These are phyloP conservation scores for Ogataea henricii DNA, from an alignment of 805 yeast genomes.

Conservation along the genomic window DNA sequence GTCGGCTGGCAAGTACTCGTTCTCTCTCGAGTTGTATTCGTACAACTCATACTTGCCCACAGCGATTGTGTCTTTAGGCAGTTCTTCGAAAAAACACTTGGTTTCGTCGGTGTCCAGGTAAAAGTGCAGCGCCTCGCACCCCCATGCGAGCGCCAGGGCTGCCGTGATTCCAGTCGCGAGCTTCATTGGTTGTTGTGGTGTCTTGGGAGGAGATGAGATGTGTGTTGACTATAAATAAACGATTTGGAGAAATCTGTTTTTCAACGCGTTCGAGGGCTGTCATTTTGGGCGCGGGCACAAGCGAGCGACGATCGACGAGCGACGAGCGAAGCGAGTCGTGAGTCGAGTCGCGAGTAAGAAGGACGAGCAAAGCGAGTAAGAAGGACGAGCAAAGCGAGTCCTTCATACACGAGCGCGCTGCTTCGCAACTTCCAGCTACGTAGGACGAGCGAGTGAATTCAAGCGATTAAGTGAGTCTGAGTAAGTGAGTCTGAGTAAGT, in stretches of 20 bases:
- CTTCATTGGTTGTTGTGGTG: conserved; percentile 17
- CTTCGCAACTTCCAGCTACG: too few relatives aligned
- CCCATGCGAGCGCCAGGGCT: conserved; percentile 18
- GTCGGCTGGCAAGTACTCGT: conserved; percentile 53
- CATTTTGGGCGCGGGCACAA: neutral
- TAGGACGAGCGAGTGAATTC: too few relatives aligned
- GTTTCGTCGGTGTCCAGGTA: conserved; percentile 75
- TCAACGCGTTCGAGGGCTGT: conserved; percentile 4
- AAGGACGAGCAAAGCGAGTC: too few relatives aligned
- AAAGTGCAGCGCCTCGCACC: conserved; percentile 62
- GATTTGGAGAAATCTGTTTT: neutral
- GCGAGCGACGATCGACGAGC: too few relatives aligned
- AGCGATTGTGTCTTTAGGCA: conserved; percentile 75
- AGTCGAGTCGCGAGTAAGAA: too few relatives aligned
- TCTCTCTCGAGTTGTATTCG: conserved; percentile 52
- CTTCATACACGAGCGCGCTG: too few relatives aligned
- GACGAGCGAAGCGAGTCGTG: too few relatives aligned
- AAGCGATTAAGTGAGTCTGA: too few relatives aligned
- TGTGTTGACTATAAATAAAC: conserved; percentile 3
- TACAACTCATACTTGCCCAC: conserved; percentile 75
- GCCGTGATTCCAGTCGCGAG: conserved; percentile 14
- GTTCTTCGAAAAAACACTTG: conserved; percentile 82
- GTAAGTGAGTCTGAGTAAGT: too few relatives aligned
- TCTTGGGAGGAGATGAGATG: neutral
- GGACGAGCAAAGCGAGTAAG: too few relatives aligned